phyloP scores from a whole-genome alignment of 2,329 filamentous ascomycete species.

The Pezicula radicicola region DNA sequence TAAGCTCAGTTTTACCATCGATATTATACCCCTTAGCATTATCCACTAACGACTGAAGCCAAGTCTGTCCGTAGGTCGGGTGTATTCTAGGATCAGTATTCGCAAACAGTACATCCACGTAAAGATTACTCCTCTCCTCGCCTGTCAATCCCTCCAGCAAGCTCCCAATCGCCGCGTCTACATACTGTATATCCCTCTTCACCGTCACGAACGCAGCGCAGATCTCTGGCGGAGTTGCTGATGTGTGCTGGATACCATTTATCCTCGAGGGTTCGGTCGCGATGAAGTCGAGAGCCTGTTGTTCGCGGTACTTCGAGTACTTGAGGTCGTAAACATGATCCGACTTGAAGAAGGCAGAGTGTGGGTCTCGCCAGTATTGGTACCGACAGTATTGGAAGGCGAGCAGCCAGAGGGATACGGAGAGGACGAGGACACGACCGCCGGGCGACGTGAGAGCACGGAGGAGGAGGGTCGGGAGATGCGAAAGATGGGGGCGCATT shows the following conservation, averaged over 20 bases:
- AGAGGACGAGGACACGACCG: not conserved
- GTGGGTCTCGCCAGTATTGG: slow-evolving; percentile 16
- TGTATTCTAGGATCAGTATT: slow-evolving; percentile 14
- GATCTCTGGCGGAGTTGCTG: slow-evolving; percentile 4
- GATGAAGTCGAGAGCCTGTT: slow-evolving; percentile 9
- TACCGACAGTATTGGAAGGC: slow-evolving; percentile 4
- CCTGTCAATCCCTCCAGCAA: slow-evolving; percentile 18
- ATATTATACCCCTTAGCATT: slow-evolving; percentile 11
- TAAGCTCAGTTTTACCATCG: not conserved
- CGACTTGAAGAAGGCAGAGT: slow-evolving; percentile 14
- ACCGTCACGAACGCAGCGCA: slow-evolving; percentile 14
- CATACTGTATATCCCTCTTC: slow-evolving; percentile 13
- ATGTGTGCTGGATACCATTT: not conserved
- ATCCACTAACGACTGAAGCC: slow-evolving; percentile 11
- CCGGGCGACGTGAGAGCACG: not conserved
- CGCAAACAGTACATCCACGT: slow-evolving; percentile 16
- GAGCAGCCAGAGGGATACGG: slow-evolving; percentile 2
- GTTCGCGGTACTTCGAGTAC: slow-evolving; percentile 12
- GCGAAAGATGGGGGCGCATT: not conserved
- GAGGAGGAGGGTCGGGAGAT: not conserved
- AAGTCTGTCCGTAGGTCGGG: slow-evolving; percentile 12
- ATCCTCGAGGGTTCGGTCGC: not conserved
- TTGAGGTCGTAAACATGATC: slow-evolving; percentile 13
- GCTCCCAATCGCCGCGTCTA: slow-evolving; percentile 13
- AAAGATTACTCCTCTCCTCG: slow-evolving; percentile 16